Conservation (phyloP, 208 protist species). For the Naegleria fowleri region DNA sequence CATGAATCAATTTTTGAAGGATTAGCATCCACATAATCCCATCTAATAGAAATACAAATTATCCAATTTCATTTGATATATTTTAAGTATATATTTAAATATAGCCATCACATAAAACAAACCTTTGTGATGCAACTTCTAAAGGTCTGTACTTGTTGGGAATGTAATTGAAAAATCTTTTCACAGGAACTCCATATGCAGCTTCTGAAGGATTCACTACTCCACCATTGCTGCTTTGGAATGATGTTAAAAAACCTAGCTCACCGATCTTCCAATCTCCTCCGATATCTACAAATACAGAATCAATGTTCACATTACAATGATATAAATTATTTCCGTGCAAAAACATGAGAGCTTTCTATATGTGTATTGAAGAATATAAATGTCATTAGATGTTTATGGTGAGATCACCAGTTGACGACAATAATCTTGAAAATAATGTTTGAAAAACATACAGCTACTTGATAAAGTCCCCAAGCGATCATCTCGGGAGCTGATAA, state of each 20-base stretch:
- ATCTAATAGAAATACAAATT: background rate
- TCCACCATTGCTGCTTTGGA: conserved; percentile 29
- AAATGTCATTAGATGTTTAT: no score
- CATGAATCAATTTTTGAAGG: conserved; percentile 54
- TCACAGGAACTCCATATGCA: conserved; percentile 26
- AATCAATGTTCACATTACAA: conserved; percentile 59
- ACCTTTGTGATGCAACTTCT: background rate
- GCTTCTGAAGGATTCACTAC: conserved; percentile 26
- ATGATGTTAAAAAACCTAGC: conserved; percentile 56
- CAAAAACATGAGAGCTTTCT: conserved; percentile 52
- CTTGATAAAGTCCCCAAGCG: background rate
- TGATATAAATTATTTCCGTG: conserved; percentile 67
- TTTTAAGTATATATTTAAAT: no score
- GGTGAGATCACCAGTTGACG: background rate
- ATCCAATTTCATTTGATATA: no score
- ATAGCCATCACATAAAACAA: background rate
- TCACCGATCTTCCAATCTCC: conserved; percentile 71
- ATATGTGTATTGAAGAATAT: background rate
- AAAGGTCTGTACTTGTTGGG: background rate
- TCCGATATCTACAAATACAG: conserved; percentile 60
- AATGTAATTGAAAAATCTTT: background rate
- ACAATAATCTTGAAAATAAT: no score
- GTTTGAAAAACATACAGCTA: background rate
- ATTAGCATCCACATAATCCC: conserved; percentile 1
- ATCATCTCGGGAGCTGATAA: background rate